A percentile compares a stretch with the other conserved stretches of the same genome.
phyloP scores from a whole-genome alignment of 2,329 filamentous ascomycete species.

The Scedosporium minutisporum region DNA sequence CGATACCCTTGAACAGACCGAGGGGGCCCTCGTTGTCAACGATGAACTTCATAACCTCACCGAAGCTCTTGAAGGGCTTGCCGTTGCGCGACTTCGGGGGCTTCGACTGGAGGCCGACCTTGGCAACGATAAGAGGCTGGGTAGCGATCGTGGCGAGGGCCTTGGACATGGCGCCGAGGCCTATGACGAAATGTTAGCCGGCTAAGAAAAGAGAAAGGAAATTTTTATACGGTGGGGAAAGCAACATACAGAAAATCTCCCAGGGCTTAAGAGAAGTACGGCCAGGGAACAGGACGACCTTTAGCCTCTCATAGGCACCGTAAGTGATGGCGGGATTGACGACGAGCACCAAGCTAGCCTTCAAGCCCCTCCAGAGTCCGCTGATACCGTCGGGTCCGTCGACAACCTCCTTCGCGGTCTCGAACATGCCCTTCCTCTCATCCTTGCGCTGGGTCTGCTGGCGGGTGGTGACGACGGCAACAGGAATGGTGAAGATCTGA shows the following conservation, averaged over 20 bases:
- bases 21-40: constrained; percentile 73
- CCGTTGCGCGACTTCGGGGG: constrained; percentile 76
- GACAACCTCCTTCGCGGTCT: constrained; percentile 81
- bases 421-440: constrained; percentile 77
- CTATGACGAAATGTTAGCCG: constrained; percentile 30
- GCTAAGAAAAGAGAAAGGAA: not conserved
- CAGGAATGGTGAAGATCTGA: constrained; percentile 92
- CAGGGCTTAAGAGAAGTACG: constrained; percentile 66
- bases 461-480: constrained; percentile 88
- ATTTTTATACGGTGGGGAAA: not conserved
- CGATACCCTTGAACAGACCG: constrained; percentile 95
- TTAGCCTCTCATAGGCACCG: constrained; percentile 85
- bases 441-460: constrained; percentile 85
- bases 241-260: constrained; percentile 79
- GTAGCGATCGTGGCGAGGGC: constrained; percentile 82
- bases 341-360: constrained; percentile 90
- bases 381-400: constrained; percentile 80
- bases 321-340: constrained; percentile 97
- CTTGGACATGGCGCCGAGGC: constrained; percentile 89
- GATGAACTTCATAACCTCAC: constrained; percentile 93
- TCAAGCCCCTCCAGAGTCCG: constrained; percentile 89
- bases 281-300: constrained; percentile 66
- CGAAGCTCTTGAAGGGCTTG: constrained; percentile 86
- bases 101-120: constrained; percentile 90
- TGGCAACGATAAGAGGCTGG: constrained; percentile 93